Conservation (phyloP, 352 stramenopile species). For the Hyaloperonospora arabidopsidis region DNA sequence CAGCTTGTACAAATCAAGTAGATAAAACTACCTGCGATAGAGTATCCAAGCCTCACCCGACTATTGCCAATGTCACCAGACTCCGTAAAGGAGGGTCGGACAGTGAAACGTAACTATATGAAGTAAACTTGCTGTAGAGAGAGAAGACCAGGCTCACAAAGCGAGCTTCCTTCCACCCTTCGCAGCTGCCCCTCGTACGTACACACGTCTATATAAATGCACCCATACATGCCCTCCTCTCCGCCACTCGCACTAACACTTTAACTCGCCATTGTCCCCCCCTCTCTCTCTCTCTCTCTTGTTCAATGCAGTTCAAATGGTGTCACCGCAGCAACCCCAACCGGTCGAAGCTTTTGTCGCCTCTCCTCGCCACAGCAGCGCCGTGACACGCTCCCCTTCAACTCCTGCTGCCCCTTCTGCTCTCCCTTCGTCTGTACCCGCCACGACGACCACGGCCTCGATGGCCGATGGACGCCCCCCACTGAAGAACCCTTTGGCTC, state of each 20-base stretch:
- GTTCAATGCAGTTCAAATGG: slow-evolving; percentile 16
- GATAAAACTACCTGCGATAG: too few relatives aligned
- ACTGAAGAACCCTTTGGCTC: slow-evolving; percentile 27
- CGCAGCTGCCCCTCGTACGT: slow-evolving; percentile 19
- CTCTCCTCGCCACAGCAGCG: slow-evolving; percentile 5
- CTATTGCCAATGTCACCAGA: neutral
- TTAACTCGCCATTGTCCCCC: too few relatives aligned
- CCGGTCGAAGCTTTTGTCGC: slow-evolving; percentile 15
- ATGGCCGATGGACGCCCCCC: slow-evolving; percentile 15
- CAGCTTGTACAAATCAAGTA: too few relatives aligned
- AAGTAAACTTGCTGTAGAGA: slow-evolving; percentile 10
- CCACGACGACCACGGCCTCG: slow-evolving; percentile 1
- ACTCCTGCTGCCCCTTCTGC: neutral
- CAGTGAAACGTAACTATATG: slow-evolving; percentile 11
- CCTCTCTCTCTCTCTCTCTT: slow-evolving; percentile 1
- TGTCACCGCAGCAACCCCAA: slow-evolving; percentile 15
- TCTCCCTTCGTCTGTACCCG: neutral
- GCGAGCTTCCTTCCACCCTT: slow-evolving; percentile 22
- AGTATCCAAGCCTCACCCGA: too few relatives aligned
- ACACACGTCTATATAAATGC: slow-evolving; percentile 2
- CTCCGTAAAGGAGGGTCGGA: neutral
- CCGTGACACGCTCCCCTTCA: slow-evolving; percentile 7
- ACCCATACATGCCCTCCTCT: too few relatives aligned
- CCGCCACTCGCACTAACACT: too few relatives aligned
- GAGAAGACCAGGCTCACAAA: slow-evolving; percentile 9